phyloP scores from a whole-genome alignment of 2,329 filamentous ascomycete genomes.

The Aspergillus niger region DNA sequence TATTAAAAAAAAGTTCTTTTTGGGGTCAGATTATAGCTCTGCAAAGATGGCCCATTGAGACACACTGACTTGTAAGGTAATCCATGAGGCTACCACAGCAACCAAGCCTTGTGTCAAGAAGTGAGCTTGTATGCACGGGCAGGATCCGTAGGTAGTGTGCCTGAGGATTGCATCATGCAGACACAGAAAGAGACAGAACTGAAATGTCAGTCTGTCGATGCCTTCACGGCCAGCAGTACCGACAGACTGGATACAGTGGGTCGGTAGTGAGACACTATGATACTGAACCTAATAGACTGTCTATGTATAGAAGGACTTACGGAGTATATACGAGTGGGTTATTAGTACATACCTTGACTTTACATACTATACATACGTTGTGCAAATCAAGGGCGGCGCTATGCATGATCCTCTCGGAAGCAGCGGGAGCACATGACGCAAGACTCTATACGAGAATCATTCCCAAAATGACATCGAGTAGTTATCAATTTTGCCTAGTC shows the following conservation, averaged over 20 bases:
- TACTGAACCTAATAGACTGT: background rate
- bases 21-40: too few species aligned
- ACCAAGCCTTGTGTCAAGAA: background rate
- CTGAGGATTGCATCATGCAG: background rate
- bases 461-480: background rate
- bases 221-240: conserved; percentile 1
- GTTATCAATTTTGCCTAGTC: background rate
- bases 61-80: background rate
- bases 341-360: background rate
- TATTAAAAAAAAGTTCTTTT: too few species aligned
- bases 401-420: background rate
- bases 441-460: too few species aligned
- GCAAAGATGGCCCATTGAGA: background rate
- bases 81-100: background rate
- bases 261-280: background rate
- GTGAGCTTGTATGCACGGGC: background rate
- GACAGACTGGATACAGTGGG: conserved; percentile 2
- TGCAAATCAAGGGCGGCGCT: background rate
- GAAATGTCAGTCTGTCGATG: background rate
- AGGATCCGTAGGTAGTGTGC: background rate
- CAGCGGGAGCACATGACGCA: background rate
- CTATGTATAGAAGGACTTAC: background rate
- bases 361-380: background rate
- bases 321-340: background rate
- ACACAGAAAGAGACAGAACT: too few species aligned